A percentile compares a stretch with the other conserved stretches of the same genome.
Conservation (phyloP, 2,329 filamentous ascomycete genomes). For the Diaporthe australafricana region DNA sequence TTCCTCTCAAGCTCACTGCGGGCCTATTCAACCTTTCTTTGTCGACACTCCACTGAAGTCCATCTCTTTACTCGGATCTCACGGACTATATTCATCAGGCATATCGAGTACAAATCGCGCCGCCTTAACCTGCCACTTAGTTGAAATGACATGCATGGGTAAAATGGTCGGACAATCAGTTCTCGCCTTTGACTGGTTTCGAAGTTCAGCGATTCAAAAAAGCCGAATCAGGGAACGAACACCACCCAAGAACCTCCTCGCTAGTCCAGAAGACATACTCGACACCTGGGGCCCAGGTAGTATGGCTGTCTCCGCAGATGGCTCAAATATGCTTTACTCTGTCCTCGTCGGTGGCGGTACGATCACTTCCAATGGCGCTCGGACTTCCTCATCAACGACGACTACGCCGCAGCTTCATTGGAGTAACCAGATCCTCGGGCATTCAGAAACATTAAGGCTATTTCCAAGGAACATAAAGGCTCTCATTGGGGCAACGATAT, state of each 20-base stretch:
- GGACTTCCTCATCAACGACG: no score
- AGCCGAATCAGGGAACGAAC: no score
- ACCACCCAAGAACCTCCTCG: not conserved
- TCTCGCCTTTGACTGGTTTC: not conserved
- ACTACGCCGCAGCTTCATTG: not conserved
- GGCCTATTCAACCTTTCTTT: not conserved
- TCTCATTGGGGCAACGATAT: not conserved
- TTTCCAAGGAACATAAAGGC: not conserved
- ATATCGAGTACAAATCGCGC: no score
- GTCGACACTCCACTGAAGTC: not conserved
- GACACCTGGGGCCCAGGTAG: not conserved
- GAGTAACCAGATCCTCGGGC: no score
- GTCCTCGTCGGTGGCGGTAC: not conserved
- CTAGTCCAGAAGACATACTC: not conserved
- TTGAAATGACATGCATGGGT: not conserved
- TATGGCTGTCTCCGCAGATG: not conserved
- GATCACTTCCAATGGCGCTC: not conserved
- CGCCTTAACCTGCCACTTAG: no score
- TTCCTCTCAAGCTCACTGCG: not conserved
- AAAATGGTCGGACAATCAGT: not conserved
- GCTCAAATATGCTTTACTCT: not conserved
- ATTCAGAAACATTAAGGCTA: no score
- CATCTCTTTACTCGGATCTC: not conserved
- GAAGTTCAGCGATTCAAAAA: no score
- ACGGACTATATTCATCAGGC: no score